These are phyloP conservation scores for Rhodomyrtus tomentosa DNA, from an alignment of 345 rosid species.

Conservation along the genomic window DNA sequence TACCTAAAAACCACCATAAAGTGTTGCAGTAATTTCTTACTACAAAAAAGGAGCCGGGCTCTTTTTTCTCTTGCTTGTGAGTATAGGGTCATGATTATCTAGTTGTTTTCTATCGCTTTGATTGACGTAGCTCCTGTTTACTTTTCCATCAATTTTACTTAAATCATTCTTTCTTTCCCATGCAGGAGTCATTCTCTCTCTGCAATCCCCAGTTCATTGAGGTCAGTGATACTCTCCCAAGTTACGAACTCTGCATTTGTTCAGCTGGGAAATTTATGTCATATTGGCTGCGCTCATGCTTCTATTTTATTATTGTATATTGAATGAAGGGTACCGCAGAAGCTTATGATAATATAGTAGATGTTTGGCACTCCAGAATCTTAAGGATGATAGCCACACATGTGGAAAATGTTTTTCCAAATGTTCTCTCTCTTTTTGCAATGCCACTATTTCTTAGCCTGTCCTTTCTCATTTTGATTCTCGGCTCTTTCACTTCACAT, in stretches of 20 bases:
- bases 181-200: slow-evolving; percentile 82
- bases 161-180: neutral
- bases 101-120: neutral
- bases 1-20: neutral
- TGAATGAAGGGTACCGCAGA: neutral
- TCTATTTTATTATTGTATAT: neutral
- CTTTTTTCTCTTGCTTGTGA: neutral
- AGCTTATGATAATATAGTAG: neutral
- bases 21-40: neutral
- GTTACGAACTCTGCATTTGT: neutral
- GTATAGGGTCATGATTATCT: neutral
- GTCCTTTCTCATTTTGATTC: neutral
- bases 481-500: neutral
- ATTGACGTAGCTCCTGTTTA: neutral
- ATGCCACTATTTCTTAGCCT: neutral
- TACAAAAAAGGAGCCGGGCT: neutral
- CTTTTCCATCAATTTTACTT: neutral
- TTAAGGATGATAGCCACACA: neutral
- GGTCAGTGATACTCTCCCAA: slow-evolving; percentile 23
- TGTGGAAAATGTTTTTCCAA: neutral
- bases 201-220: slow-evolving; percentile 74
- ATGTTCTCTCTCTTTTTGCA: neutral
- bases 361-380: neutral
- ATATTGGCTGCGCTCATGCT: neutral
- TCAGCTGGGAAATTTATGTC: neutral